Conservation (phyloP, 2,329 filamentous ascomycete species). For the Cercospora sp. region DNA sequence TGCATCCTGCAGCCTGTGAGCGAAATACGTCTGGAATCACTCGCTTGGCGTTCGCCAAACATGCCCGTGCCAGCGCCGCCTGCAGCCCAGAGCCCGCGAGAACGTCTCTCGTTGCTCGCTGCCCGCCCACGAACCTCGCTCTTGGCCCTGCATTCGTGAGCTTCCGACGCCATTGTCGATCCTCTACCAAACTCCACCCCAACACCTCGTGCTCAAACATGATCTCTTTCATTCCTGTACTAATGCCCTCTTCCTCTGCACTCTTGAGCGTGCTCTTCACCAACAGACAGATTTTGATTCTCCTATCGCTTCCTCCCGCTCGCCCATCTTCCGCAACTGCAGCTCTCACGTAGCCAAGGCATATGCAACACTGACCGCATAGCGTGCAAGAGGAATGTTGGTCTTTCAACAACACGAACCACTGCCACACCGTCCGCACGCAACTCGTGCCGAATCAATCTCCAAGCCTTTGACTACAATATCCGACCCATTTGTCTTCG, state of each 20-base stretch:
- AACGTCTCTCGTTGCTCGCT: background rate
- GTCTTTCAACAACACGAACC: background rate
- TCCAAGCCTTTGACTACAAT: background rate
- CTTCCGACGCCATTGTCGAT: slow-evolving; percentile 10
- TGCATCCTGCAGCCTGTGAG: background rate
- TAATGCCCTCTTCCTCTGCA: background rate
- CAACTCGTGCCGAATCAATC: background rate
- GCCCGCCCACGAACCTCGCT: background rate
- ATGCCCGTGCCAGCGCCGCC: background rate
- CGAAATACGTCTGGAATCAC: background rate
- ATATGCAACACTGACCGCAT: background rate
- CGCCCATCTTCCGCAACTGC: background rate
- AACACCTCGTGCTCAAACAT: background rate
- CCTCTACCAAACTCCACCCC: slow-evolving; percentile 2
- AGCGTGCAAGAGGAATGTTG: background rate
- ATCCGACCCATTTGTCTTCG: slow-evolving; percentile 4
- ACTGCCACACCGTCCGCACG: background rate
- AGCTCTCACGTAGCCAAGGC: background rate
- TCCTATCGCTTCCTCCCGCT: background rate
- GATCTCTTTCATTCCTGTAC: background rate
- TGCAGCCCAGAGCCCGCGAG: background rate
- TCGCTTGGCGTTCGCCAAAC: background rate
- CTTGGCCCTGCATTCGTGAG: background rate
- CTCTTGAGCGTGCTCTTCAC: background rate
- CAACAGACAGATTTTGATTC: background rate